These are phyloP conservation scores for Stephanodiscus triporus DNA, from an alignment of 108 stramenopile genomes.

Conservation along the genomic window DNA sequence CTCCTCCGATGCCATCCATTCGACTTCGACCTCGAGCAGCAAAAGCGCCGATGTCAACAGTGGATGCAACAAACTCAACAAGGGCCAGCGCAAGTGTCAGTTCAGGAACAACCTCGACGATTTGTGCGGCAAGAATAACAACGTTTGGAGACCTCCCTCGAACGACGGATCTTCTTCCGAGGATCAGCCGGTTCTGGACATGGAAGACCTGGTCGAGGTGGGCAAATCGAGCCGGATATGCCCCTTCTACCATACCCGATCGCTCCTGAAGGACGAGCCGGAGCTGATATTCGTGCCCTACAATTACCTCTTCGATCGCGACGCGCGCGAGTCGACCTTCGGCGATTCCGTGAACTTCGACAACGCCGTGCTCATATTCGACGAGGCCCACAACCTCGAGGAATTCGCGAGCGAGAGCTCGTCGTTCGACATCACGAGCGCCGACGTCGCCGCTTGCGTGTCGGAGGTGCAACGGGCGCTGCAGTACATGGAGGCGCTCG, in stretches of 20 bases:
- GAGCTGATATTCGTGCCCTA: conserved; percentile 97
- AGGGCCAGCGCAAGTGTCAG: conserved; percentile 72
- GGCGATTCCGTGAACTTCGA: conserved; percentile 76
- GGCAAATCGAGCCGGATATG: conserved; percentile 85
- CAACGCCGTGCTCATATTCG: conserved; percentile 93
- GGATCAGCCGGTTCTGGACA: conserved; percentile 88
- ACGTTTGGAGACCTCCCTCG: conserved; percentile 12
- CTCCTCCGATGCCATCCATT: not conserved
- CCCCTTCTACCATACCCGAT: conserved; percentile 93
- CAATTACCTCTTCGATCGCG: conserved; percentile 98
- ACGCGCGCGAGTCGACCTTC: conserved; percentile 70
- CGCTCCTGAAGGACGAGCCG: conserved; percentile 65
- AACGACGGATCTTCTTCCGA: not conserved
- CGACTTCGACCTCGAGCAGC: conserved; percentile 21
- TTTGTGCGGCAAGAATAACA: conserved; percentile 39
- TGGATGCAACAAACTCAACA: conserved; percentile 79
- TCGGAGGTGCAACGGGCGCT: conserved; percentile 65
- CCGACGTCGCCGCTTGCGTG: conserved; percentile 85
- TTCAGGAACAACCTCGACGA: conserved; percentile 82
- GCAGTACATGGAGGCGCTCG: conserved; percentile 43
- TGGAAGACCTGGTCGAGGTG: conserved; percentile 92
- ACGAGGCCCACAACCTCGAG: conserved; percentile 99
- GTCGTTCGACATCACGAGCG: conserved; percentile 88
- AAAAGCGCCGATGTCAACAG: conserved; percentile 71
- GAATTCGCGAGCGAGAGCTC: conserved; percentile 93